phyloP scores from a whole-genome alignment of 768 basidiomycete species.

The Mycena alexandri region DNA sequence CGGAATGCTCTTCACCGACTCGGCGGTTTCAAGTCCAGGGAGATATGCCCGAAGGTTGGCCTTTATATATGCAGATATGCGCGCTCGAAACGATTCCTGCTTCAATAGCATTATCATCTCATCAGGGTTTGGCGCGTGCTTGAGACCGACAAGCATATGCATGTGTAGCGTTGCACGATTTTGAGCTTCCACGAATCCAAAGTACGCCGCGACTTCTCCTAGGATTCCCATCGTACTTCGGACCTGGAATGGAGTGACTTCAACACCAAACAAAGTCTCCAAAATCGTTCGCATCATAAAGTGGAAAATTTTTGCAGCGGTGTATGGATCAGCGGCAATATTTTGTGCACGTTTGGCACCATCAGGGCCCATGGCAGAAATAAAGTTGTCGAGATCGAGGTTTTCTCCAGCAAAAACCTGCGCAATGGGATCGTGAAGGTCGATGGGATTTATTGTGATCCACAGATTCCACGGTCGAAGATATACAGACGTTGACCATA shows the following conservation, averaged over 20 bases:
- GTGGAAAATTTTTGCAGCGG: constrained; percentile 55
- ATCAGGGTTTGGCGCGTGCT: constrained; percentile 44
- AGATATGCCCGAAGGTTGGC: constrained; percentile 50
- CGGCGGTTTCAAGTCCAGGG: constrained; percentile 44
- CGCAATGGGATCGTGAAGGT: constrained; percentile 56
- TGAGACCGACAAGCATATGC: constrained; percentile 51
- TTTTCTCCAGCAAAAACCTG: constrained; percentile 53
- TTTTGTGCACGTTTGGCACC: constrained; percentile 41
- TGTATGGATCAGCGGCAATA: constrained; percentile 54
- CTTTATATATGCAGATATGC: constrained; percentile 46
- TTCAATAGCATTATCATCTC: constrained; percentile 44
- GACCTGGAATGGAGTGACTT: constrained; percentile 43
- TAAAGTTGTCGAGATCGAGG: constrained; percentile 55
- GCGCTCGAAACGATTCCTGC: constrained; percentile 43
- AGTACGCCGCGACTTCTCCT: constrained; percentile 49
- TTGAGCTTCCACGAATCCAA: constrained; percentile 55
- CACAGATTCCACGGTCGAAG: constrained; percentile 50
- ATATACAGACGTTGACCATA: neutral
- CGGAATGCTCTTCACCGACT: constrained; percentile 43
- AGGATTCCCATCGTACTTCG: constrained; percentile 44
- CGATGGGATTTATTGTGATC: constrained; percentile 57
- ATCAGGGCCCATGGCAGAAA: constrained; percentile 39
- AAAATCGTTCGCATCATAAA: constrained; percentile 49
- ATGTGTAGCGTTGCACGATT: constrained; percentile 53
- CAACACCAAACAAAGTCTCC: constrained; percentile 46